These are phyloP conservation scores for Gossypium davidsonii DNA, from an alignment of 441 rosid genomes.

Conservation along the genomic window DNA sequence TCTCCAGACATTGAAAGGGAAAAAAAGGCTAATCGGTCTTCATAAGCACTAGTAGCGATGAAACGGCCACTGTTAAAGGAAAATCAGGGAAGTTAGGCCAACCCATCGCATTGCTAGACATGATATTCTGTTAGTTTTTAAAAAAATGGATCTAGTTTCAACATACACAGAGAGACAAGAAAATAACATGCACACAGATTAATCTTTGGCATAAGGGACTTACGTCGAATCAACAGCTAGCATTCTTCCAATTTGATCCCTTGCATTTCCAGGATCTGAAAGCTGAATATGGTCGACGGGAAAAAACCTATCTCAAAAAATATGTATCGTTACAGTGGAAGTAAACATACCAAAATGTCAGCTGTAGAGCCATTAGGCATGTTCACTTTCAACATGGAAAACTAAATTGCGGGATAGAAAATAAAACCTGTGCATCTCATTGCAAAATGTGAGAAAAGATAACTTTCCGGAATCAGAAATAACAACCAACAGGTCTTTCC, in stretches of 20 bases:
- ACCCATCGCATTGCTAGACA: background rate
- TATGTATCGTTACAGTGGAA: conserved; percentile 9
- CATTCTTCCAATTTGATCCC: conserved; percentile 77
- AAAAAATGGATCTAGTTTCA: background rate
- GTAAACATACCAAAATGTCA: conserved; percentile 17
- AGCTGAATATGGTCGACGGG: conserved; percentile 78
- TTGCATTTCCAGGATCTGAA: conserved; percentile 76
- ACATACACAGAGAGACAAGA: background rate
- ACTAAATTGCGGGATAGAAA: conserved; percentile 19
- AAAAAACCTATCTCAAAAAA: conserved; percentile 60
- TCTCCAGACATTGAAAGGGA: conserved; percentile 63
- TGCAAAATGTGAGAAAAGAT: conserved; percentile 79
- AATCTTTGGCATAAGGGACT: conserved; percentile 17
- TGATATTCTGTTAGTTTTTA: conserved; percentile 1
- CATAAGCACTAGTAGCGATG: conserved; percentile 82
- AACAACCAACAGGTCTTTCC: conserved; percentile 78
- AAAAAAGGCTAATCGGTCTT: conserved; percentile 72
- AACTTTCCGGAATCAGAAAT: conserved; percentile 98
- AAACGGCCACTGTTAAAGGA: conserved; percentile 62
- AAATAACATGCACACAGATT: background rate
- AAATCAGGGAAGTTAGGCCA: conserved; percentile 19
- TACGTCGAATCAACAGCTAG: conserved; percentile 79
- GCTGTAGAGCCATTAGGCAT: background rate
- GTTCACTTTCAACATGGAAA: conserved; percentile 11
- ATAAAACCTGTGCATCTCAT: conserved; percentile 90